These are phyloP conservation scores for Pugionium dolabratum DNA, from an alignment of 345 rosid species.

Conservation along the genomic window DNA sequence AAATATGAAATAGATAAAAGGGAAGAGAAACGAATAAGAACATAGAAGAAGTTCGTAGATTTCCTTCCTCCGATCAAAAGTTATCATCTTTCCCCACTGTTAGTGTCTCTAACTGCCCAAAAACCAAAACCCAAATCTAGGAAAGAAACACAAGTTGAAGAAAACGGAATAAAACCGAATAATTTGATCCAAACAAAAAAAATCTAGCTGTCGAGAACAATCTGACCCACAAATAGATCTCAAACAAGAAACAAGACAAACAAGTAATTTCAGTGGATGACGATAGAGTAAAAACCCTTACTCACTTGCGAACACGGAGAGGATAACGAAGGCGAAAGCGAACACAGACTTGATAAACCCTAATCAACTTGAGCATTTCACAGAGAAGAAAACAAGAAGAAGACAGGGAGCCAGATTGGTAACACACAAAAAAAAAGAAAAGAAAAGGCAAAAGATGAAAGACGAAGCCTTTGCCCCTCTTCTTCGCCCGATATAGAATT, in stretches of 20 bases:
- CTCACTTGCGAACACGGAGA: constrained; percentile 40
- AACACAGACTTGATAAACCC: constrained; percentile 44
- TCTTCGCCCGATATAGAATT: constrained; percentile 23
- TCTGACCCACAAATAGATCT: constrained; percentile 34
- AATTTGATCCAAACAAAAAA: constrained; percentile 4
- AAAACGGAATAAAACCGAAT: constrained; percentile 6
- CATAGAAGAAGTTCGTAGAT: not conserved
- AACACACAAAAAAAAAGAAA: not conserved
- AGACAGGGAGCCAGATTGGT: constrained; percentile 29
- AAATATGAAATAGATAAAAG: not conserved
- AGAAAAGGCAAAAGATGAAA: not conserved
- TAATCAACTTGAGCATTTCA: constrained; percentile 49
- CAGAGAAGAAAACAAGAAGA: constrained; percentile 30
- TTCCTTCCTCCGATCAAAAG: not conserved
- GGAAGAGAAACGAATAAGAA: not conserved
- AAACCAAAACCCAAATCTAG: constrained; percentile 32
- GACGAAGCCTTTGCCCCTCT: constrained; percentile 34
- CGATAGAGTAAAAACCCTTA: constrained; percentile 18
- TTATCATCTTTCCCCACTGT: constrained; percentile 9
- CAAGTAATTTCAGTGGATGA: constrained; percentile 2
- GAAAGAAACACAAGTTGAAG: constrained; percentile 22
- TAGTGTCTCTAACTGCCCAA: too few species aligned
- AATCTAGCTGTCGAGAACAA: constrained; percentile 19
- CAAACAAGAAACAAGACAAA: not conserved
- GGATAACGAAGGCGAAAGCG: constrained; percentile 39